phyloP scores from a whole-genome alignment of 225 moss, liverwort and hornwort genomes.

The Takakia lepidozioides region DNA sequence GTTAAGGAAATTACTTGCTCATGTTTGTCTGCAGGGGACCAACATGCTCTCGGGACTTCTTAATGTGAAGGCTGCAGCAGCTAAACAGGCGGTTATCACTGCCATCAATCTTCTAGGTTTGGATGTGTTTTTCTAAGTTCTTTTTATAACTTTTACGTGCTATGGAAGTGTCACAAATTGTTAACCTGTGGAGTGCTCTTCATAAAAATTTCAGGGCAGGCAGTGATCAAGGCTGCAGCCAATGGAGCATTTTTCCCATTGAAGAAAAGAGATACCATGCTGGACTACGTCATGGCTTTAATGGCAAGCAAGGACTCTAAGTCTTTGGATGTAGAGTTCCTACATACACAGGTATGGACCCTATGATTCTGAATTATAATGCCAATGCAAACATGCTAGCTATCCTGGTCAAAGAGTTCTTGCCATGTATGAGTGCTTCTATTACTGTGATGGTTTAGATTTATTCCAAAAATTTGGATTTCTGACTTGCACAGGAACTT shows the following conservation, averaged over 20 bases:
- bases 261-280: conserved; percentile 89
- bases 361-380: too few species aligned
- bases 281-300: conserved; percentile 90
- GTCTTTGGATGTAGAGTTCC: conserved; percentile 65
- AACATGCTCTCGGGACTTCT: conserved; percentile 95
- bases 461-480: too few species aligned
- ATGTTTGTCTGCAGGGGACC: conserved; percentile 57
- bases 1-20: too few species aligned
- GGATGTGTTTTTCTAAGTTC: too few species aligned
- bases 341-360: conserved; percentile 85
- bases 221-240: conserved; percentile 82
- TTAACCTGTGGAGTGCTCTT: too few species aligned
- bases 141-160: too few species aligned
- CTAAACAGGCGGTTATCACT: conserved; percentile 97
- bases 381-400: too few species aligned
- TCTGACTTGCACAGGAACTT: conserved; percentile 74
- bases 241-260: conserved; percentile 89
- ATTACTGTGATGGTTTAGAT: too few species aligned
- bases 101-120: conserved; percentile 91
- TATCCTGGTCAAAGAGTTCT: too few species aligned
- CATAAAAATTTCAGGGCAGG: conserved; percentile 89
- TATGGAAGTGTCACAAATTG: too few species aligned
- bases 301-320: conserved; percentile 90
- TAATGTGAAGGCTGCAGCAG: conserved; percentile 80
- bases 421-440: too few species aligned